Base-by-base conservation (phyloP, 2,329 filamentous ascomycete species). In the Aspergillus luchuensis region DNA sequence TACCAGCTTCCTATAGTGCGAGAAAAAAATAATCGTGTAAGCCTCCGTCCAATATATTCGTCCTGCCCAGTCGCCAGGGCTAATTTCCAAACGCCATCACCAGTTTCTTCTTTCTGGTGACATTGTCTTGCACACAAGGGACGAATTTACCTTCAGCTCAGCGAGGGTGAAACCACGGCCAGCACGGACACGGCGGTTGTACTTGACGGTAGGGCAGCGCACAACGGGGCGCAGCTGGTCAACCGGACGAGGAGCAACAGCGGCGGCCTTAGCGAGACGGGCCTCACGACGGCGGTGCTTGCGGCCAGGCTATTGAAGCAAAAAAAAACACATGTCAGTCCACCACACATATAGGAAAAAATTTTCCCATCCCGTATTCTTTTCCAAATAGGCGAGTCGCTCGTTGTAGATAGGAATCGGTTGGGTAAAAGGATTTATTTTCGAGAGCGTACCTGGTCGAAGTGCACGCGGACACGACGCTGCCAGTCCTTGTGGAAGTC, bases 401-500 rank as follows among this genome's bases (percentile, higher is more conserved):
- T 67, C 55, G 58, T 61, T 39, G 52, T 60, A 39, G 33, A 15
- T 36, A 36, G 67, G 59, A 65, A 59, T 63, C 56, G 62, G 58
- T 51, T 55, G 39, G 36, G 38, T 28, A 54, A 49, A 41, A 39
- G 58, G 25, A 28, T 60, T 63, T 36, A 13, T 5, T 13, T 58
- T 47, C 63, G 78, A 81, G 76, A 80, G 80, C 82, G 82, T 94
- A 96, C 94, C 92, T 98, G 95, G 87, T 99, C 92, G 86, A 99
- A 99, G 88, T 99, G 95, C 84, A 91, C 91, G 85, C 92, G 91
- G 80, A 99, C 95, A 85, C 93, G 91, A 85, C 92, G 91, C 85
- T 98, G 93, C 95, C 95, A 99, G 88, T 99, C 93, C 92, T 97
- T 97, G 85, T 92, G 93, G 91, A 97, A 97, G 82, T 97, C 91